Base-by-base conservation (phyloP, 441 rosid genomes). In the Melastoma candidum region DNA sequence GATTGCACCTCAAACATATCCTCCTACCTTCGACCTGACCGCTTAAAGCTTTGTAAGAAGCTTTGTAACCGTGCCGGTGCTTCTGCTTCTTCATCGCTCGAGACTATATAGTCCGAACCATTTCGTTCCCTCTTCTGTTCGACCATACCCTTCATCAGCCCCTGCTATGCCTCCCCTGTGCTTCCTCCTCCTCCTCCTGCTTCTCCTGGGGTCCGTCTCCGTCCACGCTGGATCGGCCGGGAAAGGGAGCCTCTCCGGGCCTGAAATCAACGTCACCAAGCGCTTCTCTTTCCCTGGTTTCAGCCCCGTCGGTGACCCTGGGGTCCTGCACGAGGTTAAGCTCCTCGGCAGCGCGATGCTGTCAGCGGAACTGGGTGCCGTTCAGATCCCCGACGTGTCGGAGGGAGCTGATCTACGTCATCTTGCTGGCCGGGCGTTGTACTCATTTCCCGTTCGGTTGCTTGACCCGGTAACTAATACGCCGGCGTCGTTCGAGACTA, bases 391-490 rank as follows among this genome's bases (percentile, higher is more conserved):
- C 5, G 73, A 62, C 26, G 73, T 53, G 56, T 57, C 76, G 13
- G 54, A 65, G 7, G 54, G 56, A 2, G 3, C 25, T 41, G 77
- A 76, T 62, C 63, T 79, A 25, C 68, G 70, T 51, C 77, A 74
- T 56, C 73, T 65, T 2, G 78, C 71, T 11, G 85, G 78, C 8
- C 63, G 82, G 60, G 85, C 75, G 24, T 49, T 79, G 22, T 70
- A 70, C 61, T 68, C 76, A n/a, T 79, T 61, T n/a, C 77, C 75
- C 0, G 36, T 74, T 44, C 80, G 85, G 14, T 59, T 79, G 39
- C 56, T 66, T 2, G 80, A 79, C 52, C 80, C 77, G 0, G 3
- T 41, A 46, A 70, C 80, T 4, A 3, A 24, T 0, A 57, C 77
- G 11, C 77, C 75, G 1, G 72, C 77, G 50, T 74, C 80, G 3